phyloP scores from a whole-genome alignment of 345 rosid genomes.

The Dipteronia dyeriana region DNA sequence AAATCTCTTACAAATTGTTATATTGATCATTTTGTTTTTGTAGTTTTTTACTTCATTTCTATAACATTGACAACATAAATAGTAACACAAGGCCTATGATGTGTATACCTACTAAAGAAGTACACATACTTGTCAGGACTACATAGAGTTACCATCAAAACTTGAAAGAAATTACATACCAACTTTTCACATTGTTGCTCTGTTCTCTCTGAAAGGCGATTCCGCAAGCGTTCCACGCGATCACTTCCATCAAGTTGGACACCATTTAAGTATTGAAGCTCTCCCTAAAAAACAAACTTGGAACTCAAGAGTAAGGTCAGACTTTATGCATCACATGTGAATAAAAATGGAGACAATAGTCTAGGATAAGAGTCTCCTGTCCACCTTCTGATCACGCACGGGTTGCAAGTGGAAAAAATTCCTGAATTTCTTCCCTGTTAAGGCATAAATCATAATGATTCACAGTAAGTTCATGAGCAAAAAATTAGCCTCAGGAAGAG shows the following conservation, averaged over 20 bases:
- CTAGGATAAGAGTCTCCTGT: conserved; percentile 11
- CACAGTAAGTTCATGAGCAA: conserved; percentile 4
- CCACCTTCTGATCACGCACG: conserved; percentile 92
- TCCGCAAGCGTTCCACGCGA: conserved; percentile 79
- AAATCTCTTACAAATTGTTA: background rate
- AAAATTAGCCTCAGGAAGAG: background rate
- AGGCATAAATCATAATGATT: conserved; percentile 21
- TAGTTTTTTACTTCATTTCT: background rate
- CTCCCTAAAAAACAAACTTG: conserved; percentile 58
- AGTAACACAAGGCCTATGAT: background rate
- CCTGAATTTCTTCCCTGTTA: conserved; percentile 98
- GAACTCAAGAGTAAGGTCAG: conserved; percentile 4
- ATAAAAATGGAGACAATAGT: conserved; percentile 11
- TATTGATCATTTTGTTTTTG: background rate
- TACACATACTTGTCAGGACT: background rate
- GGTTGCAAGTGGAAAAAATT: conserved; percentile 97
- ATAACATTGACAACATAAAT: background rate
- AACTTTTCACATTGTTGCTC: conserved; percentile 75
- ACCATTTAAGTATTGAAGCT: conserved; percentile 97
- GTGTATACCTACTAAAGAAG: background rate
- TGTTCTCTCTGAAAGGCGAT: conserved; percentile 77
- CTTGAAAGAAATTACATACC: conserved; percentile 45
- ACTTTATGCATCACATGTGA: conserved; percentile 4
- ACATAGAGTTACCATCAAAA: background rate
- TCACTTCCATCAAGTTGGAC: conserved; percentile 98